Evolutionary conservation across 2,329 filamentous ascomycete genomes (phyloP).

Genomic region (Cytospora leucostoma): DNA sequence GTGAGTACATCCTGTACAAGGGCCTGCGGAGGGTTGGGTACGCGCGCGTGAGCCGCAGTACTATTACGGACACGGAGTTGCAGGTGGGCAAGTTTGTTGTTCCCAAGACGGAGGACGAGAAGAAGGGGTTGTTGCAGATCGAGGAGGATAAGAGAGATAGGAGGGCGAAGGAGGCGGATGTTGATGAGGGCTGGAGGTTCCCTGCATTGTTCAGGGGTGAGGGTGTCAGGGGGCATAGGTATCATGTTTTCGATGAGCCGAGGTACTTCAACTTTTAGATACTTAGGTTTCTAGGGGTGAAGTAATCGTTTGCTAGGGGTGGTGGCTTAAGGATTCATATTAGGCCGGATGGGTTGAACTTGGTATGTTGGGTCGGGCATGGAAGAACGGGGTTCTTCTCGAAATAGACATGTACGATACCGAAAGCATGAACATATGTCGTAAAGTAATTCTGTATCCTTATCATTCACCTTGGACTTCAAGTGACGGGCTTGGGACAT

Average conservation of each 20-base stretch:
- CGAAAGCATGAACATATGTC: background rate
- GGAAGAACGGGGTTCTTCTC: background rate
- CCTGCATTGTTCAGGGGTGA: constrained; percentile 80
- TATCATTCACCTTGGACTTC: background rate
- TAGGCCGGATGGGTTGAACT: background rate
- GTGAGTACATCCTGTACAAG: constrained; percentile 98
- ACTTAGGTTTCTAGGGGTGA: background rate
- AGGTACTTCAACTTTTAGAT: constrained; percentile 58
- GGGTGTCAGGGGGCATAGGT: constrained; percentile 84
- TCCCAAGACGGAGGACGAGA: constrained; percentile 65
- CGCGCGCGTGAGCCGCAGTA: constrained; percentile 81
- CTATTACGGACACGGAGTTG: constrained; percentile 95
- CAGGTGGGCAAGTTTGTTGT: constrained; percentile 96
- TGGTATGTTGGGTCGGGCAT: background rate
- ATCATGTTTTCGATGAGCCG: constrained; percentile 94
- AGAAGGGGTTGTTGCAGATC: constrained; percentile 42
- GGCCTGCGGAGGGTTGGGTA: constrained; percentile 83
- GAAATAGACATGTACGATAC: background rate
- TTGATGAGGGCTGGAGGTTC: constrained; percentile 79
- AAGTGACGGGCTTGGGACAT: too few relatives aligned
- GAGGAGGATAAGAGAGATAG: constrained; percentile 57
- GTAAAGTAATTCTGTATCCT: background rate
- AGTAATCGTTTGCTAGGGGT: background rate
- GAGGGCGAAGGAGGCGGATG: constrained; percentile 67
- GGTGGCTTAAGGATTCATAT: background rate